Percentiles rank a stretch among this genome's conserved stretches.
These are phyloP conservation scores for Cercospora canescens DNA, from an alignment of 2,329 filamentous ascomycete species.

Conservation along the genomic window DNA sequence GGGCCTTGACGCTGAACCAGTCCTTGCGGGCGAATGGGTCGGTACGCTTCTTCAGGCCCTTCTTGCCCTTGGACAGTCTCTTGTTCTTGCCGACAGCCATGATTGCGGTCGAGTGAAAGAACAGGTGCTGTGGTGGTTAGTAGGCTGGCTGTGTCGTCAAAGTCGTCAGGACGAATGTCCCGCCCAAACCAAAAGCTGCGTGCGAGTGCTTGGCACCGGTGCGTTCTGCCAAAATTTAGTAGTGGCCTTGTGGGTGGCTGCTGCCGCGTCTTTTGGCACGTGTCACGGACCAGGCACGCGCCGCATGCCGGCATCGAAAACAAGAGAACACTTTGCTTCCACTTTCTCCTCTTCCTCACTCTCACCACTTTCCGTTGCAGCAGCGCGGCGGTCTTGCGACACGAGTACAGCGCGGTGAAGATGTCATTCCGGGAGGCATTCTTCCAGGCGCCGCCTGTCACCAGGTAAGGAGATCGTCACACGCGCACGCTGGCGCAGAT, in stretches of 20 bases:
- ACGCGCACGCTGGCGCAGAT: slow-evolving; percentile 25
- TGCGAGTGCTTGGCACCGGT: slow-evolving; percentile 1
- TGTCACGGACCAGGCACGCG: not conserved
- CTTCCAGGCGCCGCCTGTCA: slow-evolving; percentile 65
- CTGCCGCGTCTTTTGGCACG: not conserved
- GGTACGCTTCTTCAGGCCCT: slow-evolving; percentile 99
- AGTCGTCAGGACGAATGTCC: slow-evolving; percentile 1
- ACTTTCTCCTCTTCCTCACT: not conserved
- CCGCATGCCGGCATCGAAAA: not conserved
- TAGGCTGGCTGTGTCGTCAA: slow-evolving; percentile 10
- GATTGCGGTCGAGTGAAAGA: slow-evolving; percentile 32
- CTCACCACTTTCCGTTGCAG: slow-evolving; percentile 3
- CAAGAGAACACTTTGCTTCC: slow-evolving; percentile 10
- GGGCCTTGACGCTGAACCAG: slow-evolving; percentile 98
- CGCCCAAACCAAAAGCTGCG: not conserved
- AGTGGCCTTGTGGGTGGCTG: not conserved
- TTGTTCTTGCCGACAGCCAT: slow-evolving; percentile 97
- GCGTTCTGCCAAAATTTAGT: not conserved
- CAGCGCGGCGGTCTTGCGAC: not conserved
- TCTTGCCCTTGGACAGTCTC: slow-evolving; percentile 99
- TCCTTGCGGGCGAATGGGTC: slow-evolving; percentile 98
- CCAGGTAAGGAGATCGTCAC: slow-evolving; percentile 53
- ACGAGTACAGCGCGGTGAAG: not conserved
- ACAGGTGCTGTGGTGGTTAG: slow-evolving; percentile 26
- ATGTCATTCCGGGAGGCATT: slow-evolving; percentile 29